phyloP scores from a whole-genome alignment of 352 stramenopile species.

The Phytophthora brassicae region DNA sequence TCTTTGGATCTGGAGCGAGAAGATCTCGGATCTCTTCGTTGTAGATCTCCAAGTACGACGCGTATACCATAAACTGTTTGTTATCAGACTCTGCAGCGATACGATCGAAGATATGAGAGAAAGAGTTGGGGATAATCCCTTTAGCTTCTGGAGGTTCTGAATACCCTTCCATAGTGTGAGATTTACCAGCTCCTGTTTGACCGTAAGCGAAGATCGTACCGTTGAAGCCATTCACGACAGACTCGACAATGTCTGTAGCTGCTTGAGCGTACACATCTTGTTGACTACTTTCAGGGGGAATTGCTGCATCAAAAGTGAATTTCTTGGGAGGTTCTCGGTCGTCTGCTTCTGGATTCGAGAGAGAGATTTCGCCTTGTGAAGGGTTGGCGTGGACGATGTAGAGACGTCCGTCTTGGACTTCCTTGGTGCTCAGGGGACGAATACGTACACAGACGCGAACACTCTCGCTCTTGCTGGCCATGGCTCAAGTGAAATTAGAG shows the following conservation, averaged over 20 bases:
- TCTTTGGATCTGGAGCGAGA: slow-evolving; percentile 85
- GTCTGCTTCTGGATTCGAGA: slow-evolving; percentile 82
- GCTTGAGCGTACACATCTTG: slow-evolving; percentile 91
- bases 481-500: too few species aligned
- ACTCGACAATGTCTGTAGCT: slow-evolving; percentile 91
- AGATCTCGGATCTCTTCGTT: slow-evolving; percentile 97
- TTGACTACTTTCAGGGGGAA: slow-evolving; percentile 81
- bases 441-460: slow-evolving; percentile 94
- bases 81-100: slow-evolving; percentile 72
- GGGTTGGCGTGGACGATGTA: slow-evolving; percentile 83
- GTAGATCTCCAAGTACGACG: slow-evolving; percentile 97
- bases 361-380: slow-evolving; percentile 79
- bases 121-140: slow-evolving; percentile 96
- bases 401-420: slow-evolving; percentile 88
- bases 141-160: slow-evolving; percentile 84
- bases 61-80: slow-evolving; percentile 93
- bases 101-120: slow-evolving; percentile 96
- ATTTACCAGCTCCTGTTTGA: slow-evolving; percentile 86
- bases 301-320: slow-evolving; percentile 96
- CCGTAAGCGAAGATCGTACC: slow-evolving; percentile 97
- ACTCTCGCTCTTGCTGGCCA: slow-evolving; percentile 65
- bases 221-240: slow-evolving; percentile 95
- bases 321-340: slow-evolving; percentile 85
- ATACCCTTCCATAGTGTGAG: slow-evolving; percentile 92
- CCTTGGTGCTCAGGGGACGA: slow-evolving; percentile 91